phyloP scores from a whole-genome alignment of 768 basidiomycete genomes.

The Termitomyces sp. region DNA sequence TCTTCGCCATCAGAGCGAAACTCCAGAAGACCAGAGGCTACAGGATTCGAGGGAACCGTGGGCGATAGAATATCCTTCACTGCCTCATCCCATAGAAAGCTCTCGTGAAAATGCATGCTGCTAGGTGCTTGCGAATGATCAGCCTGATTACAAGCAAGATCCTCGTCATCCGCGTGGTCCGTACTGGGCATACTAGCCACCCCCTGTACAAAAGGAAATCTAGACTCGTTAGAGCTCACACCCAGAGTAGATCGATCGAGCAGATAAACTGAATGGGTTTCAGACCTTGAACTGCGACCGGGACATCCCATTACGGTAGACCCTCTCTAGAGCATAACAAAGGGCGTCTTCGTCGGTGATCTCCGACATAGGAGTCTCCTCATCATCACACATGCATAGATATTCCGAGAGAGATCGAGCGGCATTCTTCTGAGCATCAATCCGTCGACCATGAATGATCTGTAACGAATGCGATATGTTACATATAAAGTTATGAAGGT shows the following conservation, averaged over 20 bases:
- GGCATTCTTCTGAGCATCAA: constrained; percentile 19
- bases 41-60: background rate
- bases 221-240: constrained; percentile 16
- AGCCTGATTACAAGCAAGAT: constrained; percentile 13
- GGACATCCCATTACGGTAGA: constrained; percentile 39
- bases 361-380: background rate
- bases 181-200: background rate
- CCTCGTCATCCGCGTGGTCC: constrained; percentile 17
- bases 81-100: constrained; percentile 12
- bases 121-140: background rate
- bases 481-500: background rate
- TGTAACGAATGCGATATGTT: constrained; percentile 10
- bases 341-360: constrained; percentile 35
- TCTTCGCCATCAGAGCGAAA: constrained; percentile 5
- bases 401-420: constrained; percentile 25
- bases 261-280: constrained; percentile 1
- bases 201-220: constrained; percentile 12
- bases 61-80: constrained; percentile 1
- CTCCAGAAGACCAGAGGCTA: background rate
- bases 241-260: constrained; percentile 21
- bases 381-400: constrained; percentile 17
- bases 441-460: constrained; percentile 26
- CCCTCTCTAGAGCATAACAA: constrained; percentile 37
- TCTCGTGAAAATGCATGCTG: constrained; percentile 2
- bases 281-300: constrained; percentile 47